Evolutionary conservation across 805 yeast genomes (phyloP).

Genomic region (Ogataea saltuana): DNA sequence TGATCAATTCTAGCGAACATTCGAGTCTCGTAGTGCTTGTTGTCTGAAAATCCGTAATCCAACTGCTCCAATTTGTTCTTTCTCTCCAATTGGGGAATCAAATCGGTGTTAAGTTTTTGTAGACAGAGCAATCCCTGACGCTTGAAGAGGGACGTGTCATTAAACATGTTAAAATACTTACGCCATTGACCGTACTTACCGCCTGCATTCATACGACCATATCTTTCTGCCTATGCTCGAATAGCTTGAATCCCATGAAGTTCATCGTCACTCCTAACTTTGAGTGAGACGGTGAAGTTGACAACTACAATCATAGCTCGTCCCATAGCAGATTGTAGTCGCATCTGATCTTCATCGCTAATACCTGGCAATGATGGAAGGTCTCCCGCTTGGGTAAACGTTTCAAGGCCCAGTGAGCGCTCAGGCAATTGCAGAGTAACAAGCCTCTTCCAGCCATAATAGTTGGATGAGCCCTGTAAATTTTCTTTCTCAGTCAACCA

Average conservation of each 20-base stretch:
- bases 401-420: background rate
- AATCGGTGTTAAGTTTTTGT: too few species aligned
- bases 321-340: background rate
- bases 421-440: background rate
- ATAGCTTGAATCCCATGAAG: background rate
- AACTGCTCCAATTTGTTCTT: too few species aligned
- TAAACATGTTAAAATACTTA: background rate
- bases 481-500: background rate
- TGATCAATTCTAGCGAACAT: too few species aligned
- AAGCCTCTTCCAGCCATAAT: background rate
- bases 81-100: too few species aligned
- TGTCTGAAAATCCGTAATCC: too few species aligned
- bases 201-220: background rate
- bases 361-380: background rate
- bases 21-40: too few species aligned
- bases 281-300: background rate
- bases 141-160: too few species aligned
- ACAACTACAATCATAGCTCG: background rate
- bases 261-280: background rate
- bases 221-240: background rate
- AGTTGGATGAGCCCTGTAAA: background rate
- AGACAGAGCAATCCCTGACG: background rate
- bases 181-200: background rate
- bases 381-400: background rate
- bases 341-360: background rate